phyloP scores from a whole-genome alignment of 192 early-diverging fungal genomes.

The Phycomyces nitens region DNA sequence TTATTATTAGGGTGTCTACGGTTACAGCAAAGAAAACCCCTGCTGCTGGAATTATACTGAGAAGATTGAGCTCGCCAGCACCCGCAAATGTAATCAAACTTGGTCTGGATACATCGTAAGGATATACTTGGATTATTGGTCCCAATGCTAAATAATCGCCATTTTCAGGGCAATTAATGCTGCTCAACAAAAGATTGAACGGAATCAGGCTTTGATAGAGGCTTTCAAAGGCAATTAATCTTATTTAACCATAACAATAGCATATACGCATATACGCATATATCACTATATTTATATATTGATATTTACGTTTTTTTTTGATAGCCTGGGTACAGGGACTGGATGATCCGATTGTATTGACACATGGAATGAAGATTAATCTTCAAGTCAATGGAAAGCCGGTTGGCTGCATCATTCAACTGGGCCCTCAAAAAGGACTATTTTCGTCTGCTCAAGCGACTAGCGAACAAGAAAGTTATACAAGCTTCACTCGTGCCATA shows the following conservation, averaged over 20 bases:
- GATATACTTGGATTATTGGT: not conserved
- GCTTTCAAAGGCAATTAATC: constrained; percentile 13
- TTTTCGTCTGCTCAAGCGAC: constrained; percentile 5
- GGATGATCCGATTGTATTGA: constrained; percentile 30
- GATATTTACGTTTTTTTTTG: not conserved
- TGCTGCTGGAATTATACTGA: constrained; percentile 6
- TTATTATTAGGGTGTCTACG: constrained; percentile 13
- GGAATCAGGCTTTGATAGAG: constrained; percentile 9
- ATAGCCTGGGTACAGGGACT: constrained; percentile 6
- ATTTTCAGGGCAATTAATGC: constrained; percentile 11
- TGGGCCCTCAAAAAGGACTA: constrained; percentile 34
- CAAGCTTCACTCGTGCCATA: not conserved
- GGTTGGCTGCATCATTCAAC: constrained; percentile 32
- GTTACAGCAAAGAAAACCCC: constrained; percentile 9
- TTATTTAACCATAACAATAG: not conserved
- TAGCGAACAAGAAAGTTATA: constrained; percentile 3
- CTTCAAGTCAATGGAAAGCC: constrained; percentile 23
- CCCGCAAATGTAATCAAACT: constrained; percentile 17
- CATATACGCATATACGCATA: too few species aligned
- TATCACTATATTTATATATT: not conserved
- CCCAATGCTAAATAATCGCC: too few species aligned
- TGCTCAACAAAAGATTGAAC: constrained; percentile 16
- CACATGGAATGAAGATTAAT: constrained; percentile 38
- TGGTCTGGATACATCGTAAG: constrained; percentile 25
- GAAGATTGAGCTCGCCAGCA: constrained; percentile 9